Conservation (phyloP, 352 stramenopile genomes). For the Phytophthora syringae region DNA sequence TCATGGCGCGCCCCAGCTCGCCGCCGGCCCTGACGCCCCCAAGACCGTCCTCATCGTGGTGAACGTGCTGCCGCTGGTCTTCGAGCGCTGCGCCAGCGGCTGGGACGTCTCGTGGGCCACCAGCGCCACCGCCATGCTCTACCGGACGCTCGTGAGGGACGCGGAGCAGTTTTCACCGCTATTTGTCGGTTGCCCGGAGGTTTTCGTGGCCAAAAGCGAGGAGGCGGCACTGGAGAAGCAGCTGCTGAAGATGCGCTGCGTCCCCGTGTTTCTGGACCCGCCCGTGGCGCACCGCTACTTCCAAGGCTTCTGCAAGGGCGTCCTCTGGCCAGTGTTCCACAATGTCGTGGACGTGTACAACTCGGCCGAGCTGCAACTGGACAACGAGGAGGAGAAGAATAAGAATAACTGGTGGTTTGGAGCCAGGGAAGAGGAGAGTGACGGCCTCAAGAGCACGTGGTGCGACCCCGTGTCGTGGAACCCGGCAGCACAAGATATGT, state of each 20-base stretch:
- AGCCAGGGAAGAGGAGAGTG: slow-evolving; percentile 16
- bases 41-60: slow-evolving; percentile 83
- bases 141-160: slow-evolving; percentile 70
- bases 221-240: slow-evolving; percentile 77
- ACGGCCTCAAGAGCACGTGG: slow-evolving; percentile 43
- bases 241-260: slow-evolving; percentile 91
- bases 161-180: slow-evolving; percentile 61
- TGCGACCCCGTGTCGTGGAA: slow-evolving; percentile 80
- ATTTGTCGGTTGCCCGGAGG: slow-evolving; percentile 78
- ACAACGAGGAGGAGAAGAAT: slow-evolving; percentile 36
- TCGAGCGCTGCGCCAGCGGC: slow-evolving; percentile 60
- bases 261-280: slow-evolving; percentile 95
- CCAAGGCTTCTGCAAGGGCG: slow-evolving; percentile 96
- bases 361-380: slow-evolving; percentile 68
- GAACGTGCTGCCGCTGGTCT: slow-evolving; percentile 81
- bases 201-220: slow-evolving; percentile 69
- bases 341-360: slow-evolving; percentile 97
- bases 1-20: slow-evolving; percentile 11
- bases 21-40: slow-evolving; percentile 1
- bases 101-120: slow-evolving; percentile 80
- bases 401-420: slow-evolving; percentile 16
- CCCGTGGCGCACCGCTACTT: slow-evolving; percentile 86
- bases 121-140: slow-evolving; percentile 76
- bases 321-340: slow-evolving; percentile 98
- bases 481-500: slow-evolving; percentile 75